Percentiles rank a stretch among this genome's conserved stretches.
These are phyloP conservation scores for Pichia sp. DNA, from an alignment of 1,139 yeast species.

Conservation along the genomic window DNA sequence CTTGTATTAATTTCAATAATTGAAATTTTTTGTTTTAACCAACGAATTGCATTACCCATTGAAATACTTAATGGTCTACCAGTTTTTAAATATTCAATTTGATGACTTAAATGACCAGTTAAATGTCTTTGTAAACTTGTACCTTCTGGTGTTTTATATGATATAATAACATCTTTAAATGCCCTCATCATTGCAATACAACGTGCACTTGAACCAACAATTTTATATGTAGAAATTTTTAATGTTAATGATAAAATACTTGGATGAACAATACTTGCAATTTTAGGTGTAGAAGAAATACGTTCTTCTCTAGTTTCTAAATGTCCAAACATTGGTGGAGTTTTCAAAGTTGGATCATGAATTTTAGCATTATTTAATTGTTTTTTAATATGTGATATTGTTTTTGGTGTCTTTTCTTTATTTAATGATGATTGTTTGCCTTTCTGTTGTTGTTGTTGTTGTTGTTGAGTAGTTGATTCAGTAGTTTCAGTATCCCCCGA, in stretches of 20 bases:
- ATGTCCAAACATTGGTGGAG: constrained; percentile 75
- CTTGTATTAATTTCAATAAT: constrained; percentile 63
- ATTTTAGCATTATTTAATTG: constrained; percentile 50
- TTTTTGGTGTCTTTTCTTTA: constrained; percentile 31
- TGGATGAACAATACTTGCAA: constrained; percentile 79
- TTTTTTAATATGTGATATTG: constrained; percentile 45
- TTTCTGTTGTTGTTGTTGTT: constrained; percentile 35
- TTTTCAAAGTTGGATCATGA: constrained; percentile 38
- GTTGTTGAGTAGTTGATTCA: constrained; percentile 22
- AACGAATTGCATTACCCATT: constrained; percentile 97
- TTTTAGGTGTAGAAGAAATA: constrained; percentile 56
- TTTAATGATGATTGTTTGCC: neutral
- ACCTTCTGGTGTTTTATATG: constrained; percentile 80
- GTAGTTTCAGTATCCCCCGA: constrained; percentile 1
- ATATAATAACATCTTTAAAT: constrained; percentile 72
- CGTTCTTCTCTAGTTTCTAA: constrained; percentile 79
- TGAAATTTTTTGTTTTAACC: constrained; percentile 93
- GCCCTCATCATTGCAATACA: constrained; percentile 81
- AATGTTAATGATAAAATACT: constrained; percentile 72
- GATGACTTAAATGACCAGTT: constrained; percentile 86
- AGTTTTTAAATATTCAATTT: constrained; percentile 85
- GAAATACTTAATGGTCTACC: constrained; percentile 89
- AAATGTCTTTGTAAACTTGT: constrained; percentile 83
- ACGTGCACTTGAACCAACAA: constrained; percentile 87
- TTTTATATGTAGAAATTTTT: constrained; percentile 73